Evolutionary conservation across 2,329 filamentous ascomycete species (phyloP).

Genomic region (Colletotrichum orchidophilum): DNA sequence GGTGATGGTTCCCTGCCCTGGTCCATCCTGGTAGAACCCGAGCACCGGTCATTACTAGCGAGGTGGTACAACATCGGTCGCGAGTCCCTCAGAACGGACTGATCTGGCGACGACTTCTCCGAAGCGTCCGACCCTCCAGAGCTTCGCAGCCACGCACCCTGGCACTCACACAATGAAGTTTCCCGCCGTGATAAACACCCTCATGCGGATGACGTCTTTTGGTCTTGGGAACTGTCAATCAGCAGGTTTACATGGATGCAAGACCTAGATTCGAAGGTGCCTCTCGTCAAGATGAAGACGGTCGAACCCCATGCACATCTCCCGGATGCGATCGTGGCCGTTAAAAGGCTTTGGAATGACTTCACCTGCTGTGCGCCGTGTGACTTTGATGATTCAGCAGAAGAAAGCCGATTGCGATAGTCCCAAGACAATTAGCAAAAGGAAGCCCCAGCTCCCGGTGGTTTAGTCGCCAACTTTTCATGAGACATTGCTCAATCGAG

Average conservation of each 20-base stretch:
- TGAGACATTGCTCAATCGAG: conserved; percentile 26
- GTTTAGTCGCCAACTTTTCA: background rate
- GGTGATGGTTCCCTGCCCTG: background rate
- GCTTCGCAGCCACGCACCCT: too few relatives aligned
- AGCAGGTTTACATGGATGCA: background rate
- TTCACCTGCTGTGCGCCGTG: background rate
- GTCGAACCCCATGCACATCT: background rate
- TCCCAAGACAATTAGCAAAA: background rate
- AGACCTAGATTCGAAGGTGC: background rate
- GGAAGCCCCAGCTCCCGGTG: conserved; percentile 3
- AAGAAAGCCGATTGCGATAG: background rate
- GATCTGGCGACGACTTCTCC: background rate
- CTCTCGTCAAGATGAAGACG: conserved; percentile 10
- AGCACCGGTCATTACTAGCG: background rate
- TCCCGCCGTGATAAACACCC: background rate
- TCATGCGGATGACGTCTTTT: background rate
- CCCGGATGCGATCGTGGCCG: conserved; percentile 24
- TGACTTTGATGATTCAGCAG: conserved; percentile 14
- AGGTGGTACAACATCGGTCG: conserved; percentile 1
- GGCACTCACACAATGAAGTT: too few relatives aligned
- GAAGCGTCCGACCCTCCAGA: background rate
- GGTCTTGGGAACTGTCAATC: background rate
- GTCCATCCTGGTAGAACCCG: background rate
- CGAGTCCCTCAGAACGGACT: background rate
- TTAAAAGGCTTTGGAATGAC: background rate